Evolutionary conservation across 176 grass and related monocot species (phyloP).

Genomic region (Lolium multiflorum): DNA sequence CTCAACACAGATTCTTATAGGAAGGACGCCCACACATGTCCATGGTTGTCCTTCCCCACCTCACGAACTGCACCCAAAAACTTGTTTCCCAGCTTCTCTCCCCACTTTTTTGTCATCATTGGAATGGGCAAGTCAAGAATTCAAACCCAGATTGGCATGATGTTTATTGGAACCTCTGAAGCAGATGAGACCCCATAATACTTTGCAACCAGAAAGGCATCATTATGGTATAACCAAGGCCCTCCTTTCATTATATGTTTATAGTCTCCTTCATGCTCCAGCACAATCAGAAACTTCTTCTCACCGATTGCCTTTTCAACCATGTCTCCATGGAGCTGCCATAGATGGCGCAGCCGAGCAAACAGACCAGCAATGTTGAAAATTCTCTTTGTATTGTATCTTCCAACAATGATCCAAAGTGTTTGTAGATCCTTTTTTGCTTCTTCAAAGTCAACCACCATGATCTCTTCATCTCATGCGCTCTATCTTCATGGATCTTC

Average conservation of each 20-base stretch:
- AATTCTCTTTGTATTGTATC: neutral
- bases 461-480: neutral
- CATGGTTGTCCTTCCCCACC: neutral
- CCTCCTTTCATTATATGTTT: neutral
- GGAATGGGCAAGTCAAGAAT: neutral
- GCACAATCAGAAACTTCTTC: neutral
- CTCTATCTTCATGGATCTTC: neutral
- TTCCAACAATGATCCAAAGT: neutral
- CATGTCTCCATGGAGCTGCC: neutral
- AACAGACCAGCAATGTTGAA: neutral
- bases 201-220: neutral
- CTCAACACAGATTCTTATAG: neutral
- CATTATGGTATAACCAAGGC: neutral
- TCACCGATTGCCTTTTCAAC: neutral
- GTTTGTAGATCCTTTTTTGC: neutral
- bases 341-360: neutral
- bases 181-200: neutral
- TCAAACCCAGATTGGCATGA: neutral
- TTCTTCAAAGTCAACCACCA: neutral
- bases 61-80: neutral
- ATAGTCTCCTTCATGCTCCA: neutral
- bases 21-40: neutral
- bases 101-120: neutral
- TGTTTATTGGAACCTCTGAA: neutral
- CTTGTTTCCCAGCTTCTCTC: neutral